Conservation (phyloP, 116 monocot species). For the Zostera marina region DNA sequence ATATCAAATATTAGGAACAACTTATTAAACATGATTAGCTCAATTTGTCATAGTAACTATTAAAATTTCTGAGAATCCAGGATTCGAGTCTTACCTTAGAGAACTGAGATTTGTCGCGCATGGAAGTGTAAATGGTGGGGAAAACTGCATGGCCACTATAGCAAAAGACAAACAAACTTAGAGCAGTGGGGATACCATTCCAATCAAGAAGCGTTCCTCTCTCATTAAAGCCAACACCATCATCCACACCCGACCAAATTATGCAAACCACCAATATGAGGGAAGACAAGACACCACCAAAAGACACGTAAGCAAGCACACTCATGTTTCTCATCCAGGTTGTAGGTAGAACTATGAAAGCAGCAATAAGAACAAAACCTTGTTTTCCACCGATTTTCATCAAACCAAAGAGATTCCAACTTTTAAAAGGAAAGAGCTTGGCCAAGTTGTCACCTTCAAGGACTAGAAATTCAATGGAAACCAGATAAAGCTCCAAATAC, state of each 20-base stretch:
- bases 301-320: constrained; percentile 50
- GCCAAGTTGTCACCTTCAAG: constrained; percentile 75
- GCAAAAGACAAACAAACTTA: constrained; percentile 68
- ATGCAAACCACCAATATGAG: constrained; percentile 32
- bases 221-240: constrained; percentile 50
- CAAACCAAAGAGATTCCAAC: constrained; percentile 9
- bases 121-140: constrained; percentile 62
- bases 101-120: constrained; percentile 49
- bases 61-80: no score
- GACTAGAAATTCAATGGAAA: constrained; percentile 53
- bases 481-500: constrained; percentile 79
- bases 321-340: constrained; percentile 64
- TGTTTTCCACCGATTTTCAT: constrained; percentile 41
- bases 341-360: constrained; percentile 49
- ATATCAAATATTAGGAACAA: no score
- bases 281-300: constrained; percentile 57
- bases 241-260: constrained; percentile 29
- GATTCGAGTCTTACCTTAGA: constrained; percentile 7
- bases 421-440: constrained; percentile 45
- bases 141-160: constrained; percentile 74
- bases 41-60: no score
- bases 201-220: constrained; percentile 21
- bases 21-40: no score
- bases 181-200: constrained; percentile 51
- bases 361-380: constrained; percentile 39